phyloP scores from a whole-genome alignment of 108 stramenopile species.

The Cyclostephanos tholiformis region DNA sequence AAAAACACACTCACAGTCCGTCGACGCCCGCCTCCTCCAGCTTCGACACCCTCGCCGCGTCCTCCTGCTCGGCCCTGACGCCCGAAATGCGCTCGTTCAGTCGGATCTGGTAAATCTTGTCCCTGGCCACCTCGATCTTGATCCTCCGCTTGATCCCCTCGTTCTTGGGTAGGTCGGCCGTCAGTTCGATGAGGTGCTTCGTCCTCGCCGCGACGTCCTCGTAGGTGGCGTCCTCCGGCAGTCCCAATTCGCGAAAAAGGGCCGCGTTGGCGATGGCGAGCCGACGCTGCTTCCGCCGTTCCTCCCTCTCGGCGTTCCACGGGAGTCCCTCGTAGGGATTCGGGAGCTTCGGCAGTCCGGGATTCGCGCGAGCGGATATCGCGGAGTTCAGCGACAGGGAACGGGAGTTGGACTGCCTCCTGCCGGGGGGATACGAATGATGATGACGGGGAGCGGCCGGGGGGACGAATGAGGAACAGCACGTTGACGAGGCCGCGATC shows the following conservation, averaged over 20 bases:
- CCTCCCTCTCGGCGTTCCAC: slow-evolving; percentile 70
- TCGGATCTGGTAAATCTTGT: slow-evolving; percentile 85
- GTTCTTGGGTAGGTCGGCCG: slow-evolving; percentile 36
- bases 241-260: slow-evolving; percentile 80
- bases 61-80: slow-evolving; percentile 51
- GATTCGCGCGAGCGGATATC: slow-evolving; percentile 8
- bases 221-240: slow-evolving; percentile 82
- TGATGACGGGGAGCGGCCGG: neutral
- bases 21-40: slow-evolving; percentile 61
- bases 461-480: slow-evolving; percentile 23
- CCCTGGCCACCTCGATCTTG: slow-evolving; percentile 76
- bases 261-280: slow-evolving; percentile 62
- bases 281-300: slow-evolving; percentile 56
- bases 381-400: slow-evolving; percentile 21
- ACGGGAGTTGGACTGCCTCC: neutral
- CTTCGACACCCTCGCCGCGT: slow-evolving; percentile 57
- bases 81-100: slow-evolving; percentile 77
- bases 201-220: slow-evolving; percentile 81
- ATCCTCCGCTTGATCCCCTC: slow-evolving; percentile 76
- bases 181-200: slow-evolving; percentile 52
- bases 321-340: slow-evolving; percentile 79
- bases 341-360: slow-evolving; percentile 34
- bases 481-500: neutral
- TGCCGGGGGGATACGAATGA: neutral
- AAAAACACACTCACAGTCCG: slow-evolving; percentile 30